Evolutionary conservation across 805 yeast genomes (phyloP).

Genomic region (Zygosaccharomyces bisporus): DNA sequence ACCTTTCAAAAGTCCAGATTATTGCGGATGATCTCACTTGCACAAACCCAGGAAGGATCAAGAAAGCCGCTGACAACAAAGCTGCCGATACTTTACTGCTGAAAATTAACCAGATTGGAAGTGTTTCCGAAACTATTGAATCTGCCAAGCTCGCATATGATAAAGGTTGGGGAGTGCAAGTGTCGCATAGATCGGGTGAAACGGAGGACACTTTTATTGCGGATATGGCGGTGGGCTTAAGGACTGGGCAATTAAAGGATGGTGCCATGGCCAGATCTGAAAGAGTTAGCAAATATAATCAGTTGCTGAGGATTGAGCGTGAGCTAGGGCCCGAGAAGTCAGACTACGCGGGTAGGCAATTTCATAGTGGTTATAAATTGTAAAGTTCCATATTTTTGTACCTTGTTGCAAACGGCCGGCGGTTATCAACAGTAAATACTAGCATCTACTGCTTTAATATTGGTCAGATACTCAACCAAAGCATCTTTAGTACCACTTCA

Average conservation of each 20-base stretch:
- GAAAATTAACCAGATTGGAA: conserved; percentile 94
- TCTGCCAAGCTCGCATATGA: conserved; percentile 85
- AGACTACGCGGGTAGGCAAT: conserved; percentile 78
- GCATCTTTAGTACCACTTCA: conserved; percentile 82
- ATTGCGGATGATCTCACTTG: conserved; percentile 94
- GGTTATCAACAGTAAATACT: no score
- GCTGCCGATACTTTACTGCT: conserved; percentile 80
- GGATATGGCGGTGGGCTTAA: conserved; percentile 86
- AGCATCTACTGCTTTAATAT: conserved; percentile 62
- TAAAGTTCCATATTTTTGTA: no score
- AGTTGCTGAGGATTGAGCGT: conserved; percentile 90
- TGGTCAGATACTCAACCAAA: conserved; percentile 73
- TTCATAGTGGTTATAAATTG: conserved; percentile 42
- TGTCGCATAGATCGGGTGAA: conserved; percentile 96
- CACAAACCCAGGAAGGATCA: conserved; percentile 83
- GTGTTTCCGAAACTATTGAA: conserved; percentile 81
- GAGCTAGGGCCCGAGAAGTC: conserved; percentile 85
- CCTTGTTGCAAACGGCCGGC: no score
- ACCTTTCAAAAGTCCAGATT: conserved; percentile 52
- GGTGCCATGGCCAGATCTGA: conserved; percentile 98
- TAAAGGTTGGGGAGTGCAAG: conserved; percentile 97
- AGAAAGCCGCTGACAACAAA: conserved; percentile 86
- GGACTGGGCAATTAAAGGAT: conserved; percentile 92
- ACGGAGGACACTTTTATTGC: conserved; percentile 94
- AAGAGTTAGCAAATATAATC: conserved; percentile 94